A percentile compares a stretch with the other conserved stretches of the same genome.
These are phyloP conservation scores for Tetradesmus lagerheimii DNA, from an alignment of 139 green algal genomes.

Conservation along the genomic window DNA sequence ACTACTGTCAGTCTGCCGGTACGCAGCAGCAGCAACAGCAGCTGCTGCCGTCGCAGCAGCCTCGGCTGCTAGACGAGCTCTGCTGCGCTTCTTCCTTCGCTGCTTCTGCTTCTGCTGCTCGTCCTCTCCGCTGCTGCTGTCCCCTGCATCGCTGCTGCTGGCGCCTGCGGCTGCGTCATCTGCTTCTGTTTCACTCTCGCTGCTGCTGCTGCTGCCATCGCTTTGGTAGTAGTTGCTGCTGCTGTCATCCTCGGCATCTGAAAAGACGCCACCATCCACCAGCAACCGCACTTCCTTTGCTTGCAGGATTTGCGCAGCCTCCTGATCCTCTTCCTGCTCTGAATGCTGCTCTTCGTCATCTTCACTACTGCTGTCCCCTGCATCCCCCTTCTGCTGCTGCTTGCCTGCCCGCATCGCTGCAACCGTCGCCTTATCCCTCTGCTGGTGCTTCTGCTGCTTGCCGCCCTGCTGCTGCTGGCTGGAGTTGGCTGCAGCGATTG, in stretches of 20 bases:
- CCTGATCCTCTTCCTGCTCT: constrained; percentile 15
- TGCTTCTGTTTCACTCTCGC: neutral
- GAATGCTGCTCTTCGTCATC: neutral
- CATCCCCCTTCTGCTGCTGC: neutral
- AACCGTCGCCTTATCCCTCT: constrained; percentile 2
- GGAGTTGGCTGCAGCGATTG: neutral
- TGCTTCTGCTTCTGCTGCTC: neutral
- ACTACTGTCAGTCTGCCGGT: constrained; percentile 45
- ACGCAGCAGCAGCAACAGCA: constrained; percentile 31
- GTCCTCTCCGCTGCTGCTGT: neutral
- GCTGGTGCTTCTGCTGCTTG: constrained; percentile 3
- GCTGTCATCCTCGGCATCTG: neutral
- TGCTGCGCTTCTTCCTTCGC: constrained; percentile 17
- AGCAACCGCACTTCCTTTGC: neutral
- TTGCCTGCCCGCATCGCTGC: neutral
- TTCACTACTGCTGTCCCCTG: neutral
- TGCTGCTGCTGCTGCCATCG: neutral
- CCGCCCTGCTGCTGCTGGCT: constrained; percentile 31
- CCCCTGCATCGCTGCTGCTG: neutral
- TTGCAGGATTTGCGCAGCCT: neutral
- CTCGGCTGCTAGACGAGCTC: neutral
- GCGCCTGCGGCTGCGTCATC: constrained; percentile 25
- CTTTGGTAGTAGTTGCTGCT: constrained; percentile 22
- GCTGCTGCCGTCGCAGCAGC: neutral
- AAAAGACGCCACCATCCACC: constrained; percentile 38